A percentile compares a stretch with the other conserved stretches of the same genome.
phyloP scores from a whole-genome alignment of 2,329 filamentous ascomycete species.

The Paracoccidioides brasiliensis region DNA sequence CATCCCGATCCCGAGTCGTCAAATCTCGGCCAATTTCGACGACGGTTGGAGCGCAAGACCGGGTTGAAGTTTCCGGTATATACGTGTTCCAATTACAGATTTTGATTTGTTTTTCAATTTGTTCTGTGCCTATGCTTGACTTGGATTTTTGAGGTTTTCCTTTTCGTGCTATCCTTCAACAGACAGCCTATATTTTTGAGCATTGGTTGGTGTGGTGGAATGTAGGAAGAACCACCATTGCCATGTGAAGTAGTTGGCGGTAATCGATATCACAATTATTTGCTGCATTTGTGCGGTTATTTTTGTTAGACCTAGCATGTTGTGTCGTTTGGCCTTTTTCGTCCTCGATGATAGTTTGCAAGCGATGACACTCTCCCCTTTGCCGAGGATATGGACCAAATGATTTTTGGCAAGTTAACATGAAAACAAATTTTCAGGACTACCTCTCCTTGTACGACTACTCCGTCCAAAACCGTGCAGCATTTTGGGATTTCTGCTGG shows the following conservation, averaged over 20 bases:
- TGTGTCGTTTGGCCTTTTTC: neutral
- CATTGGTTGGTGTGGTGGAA: neutral
- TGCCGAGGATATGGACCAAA: neutral
- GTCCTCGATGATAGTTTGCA: neutral
- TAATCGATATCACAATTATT: too few relatives aligned
- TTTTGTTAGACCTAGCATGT: too few relatives aligned
- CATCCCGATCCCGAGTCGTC: constrained; percentile 16
- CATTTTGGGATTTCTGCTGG: constrained; percentile 57
- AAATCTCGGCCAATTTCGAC: constrained; percentile 13
- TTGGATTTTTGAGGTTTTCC: neutral
- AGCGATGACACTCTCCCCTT: neutral
- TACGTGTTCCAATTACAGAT: neutral
- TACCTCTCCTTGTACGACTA: constrained; percentile 59
- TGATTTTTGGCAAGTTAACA: neutral
- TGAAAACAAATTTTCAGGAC: constrained; percentile 31
- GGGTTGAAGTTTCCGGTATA: constrained; percentile 10
- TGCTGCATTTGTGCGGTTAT: too few relatives aligned
- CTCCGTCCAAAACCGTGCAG: constrained; percentile 47
- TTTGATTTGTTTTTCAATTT: neutral
- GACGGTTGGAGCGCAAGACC: constrained; percentile 10
- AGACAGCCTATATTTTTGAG: neutral
- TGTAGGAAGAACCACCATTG: too few relatives aligned
- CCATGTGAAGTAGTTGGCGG: too few relatives aligned
- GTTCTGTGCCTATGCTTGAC: neutral
- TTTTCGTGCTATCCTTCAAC: neutral